phyloP scores from a whole-genome alignment of 495 filamentous ascomycete species.

The Hypoxylon fuscum region DNA sequence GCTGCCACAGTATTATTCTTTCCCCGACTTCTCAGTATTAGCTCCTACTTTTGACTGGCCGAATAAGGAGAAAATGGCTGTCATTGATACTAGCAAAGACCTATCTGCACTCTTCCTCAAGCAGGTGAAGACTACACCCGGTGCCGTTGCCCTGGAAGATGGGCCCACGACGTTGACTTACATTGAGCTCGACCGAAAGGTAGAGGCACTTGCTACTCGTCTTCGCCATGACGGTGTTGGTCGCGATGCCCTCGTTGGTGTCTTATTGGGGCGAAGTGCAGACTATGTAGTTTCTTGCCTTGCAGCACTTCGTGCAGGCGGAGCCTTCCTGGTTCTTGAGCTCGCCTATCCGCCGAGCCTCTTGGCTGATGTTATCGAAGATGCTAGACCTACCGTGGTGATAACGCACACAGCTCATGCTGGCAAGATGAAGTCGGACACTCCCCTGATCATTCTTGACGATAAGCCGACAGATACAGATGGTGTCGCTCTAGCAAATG shows the following conservation, averaged over 20 bases:
- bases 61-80: conserved; percentile 50
- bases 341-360: conserved; percentile 72
- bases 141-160: conserved; percentile 70
- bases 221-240: conserved; percentile 65
- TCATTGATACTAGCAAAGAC: conserved; percentile 70
- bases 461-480: conserved; percentile 46
- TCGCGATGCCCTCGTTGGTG: conserved; percentile 69
- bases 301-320: conserved; percentile 71
- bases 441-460: conserved; percentile 66
- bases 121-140: conserved; percentile 66
- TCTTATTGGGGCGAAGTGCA: conserved; percentile 71
- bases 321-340: conserved; percentile 75
- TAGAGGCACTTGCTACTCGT: conserved; percentile 60
- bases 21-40: neutral
- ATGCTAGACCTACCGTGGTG: conserved; percentile 68
- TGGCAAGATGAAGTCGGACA: conserved; percentile 62
- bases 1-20: neutral
- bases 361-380: conserved; percentile 71
- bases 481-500: conserved; percentile 40
- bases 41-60: conserved; percentile 6
- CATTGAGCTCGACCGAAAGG: conserved; percentile 65
- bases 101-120: conserved; percentile 66
- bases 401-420: conserved; percentile 66
- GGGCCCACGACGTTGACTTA: conserved; percentile 65
- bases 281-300: conserved; percentile 76